Percentiles rank a stretch among this genome's conserved stretches.
Evolutionary conservation across 2,329 filamentous ascomycete genomes (phyloP).

Genomic region (Xylaria arbuscula): DNA sequence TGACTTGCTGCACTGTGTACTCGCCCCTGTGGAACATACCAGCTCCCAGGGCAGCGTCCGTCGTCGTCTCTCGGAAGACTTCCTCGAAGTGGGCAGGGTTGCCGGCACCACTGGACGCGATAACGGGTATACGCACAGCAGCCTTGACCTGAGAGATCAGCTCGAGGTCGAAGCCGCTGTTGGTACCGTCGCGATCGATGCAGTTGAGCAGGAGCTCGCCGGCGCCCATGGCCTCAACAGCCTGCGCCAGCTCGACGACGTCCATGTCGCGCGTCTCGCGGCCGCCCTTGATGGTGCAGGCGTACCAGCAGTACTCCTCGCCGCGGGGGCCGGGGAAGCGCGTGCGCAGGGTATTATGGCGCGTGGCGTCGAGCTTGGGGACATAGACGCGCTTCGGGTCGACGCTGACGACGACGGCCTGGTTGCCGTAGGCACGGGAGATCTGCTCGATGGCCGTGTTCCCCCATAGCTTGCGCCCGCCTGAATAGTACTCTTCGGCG

Average conservation of each 20-base stretch:
- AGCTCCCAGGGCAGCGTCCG: conserved; percentile 92
- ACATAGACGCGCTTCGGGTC: conserved; percentile 95
- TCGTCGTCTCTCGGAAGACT: conserved; percentile 85
- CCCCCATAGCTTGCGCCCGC: conserved; percentile 75
- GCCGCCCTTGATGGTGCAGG: conserved; percentile 95
- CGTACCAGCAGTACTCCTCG: conserved; percentile 92
- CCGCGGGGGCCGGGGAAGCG: conserved; percentile 76
- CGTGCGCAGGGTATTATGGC: conserved; percentile 80
- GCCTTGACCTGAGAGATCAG: conserved; percentile 88
- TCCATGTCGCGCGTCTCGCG: conserved; percentile 94
- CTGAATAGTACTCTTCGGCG: conserved; percentile 87
- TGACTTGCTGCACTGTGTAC: conserved; percentile 94
- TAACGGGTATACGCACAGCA: conserved; percentile 91
- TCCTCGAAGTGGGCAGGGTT: conserved; percentile 88
- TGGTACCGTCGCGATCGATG: conserved; percentile 96
- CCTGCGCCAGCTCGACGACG: conserved; percentile 85
- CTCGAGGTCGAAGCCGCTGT: conserved; percentile 93
- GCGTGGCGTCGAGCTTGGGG: conserved; percentile 73
- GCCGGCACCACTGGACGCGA: conserved; percentile 92
- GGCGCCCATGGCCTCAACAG: conserved; percentile 94
- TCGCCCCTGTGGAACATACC: conserved; percentile 98
- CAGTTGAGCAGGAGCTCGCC: conserved; percentile 97
- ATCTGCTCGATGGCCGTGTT: conserved; percentile 96
- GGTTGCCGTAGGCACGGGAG: conserved; percentile 90
- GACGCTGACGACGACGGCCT: conserved; percentile 95